Evolutionary conservation across 768 basidiomycete genomes (phyloP).

Genomic region (Hygrocybe punicea): DNA sequence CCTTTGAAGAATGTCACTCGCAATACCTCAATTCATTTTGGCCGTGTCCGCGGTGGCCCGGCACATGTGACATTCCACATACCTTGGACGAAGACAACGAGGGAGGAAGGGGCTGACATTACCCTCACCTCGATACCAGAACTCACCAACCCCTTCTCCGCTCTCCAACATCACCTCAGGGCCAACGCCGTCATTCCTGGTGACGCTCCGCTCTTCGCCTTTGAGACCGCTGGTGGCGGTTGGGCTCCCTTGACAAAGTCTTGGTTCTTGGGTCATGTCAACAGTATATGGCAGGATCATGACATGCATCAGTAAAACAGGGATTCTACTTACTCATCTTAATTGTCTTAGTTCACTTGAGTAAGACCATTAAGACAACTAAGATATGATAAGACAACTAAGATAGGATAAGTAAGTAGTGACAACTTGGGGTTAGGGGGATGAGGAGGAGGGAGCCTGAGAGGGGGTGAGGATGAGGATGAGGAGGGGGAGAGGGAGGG

Average conservation of each 20-base stretch:
- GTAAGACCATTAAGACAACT: no score
- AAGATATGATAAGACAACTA: no score
- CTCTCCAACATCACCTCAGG: conserved; percentile 22
- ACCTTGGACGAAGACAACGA: conserved; percentile 37
- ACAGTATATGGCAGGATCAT: conserved; percentile 11
- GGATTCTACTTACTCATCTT: no score
- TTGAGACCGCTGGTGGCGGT: neutral
- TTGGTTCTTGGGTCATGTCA: conserved; percentile 11
- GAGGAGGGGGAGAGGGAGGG: no score
- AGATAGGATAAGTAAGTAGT: no score
- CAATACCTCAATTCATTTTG: neutral
- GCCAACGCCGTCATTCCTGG: conserved; percentile 16
- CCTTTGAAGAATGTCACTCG: conserved; percentile 14
- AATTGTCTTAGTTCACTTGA: no score
- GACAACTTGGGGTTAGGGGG: no score
- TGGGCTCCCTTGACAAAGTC: conserved; percentile 10
- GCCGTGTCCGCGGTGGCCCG: neutral
- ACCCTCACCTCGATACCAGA: conserved; percentile 18
- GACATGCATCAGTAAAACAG: no score
- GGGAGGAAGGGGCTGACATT: conserved; percentile 23
- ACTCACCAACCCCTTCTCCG: conserved; percentile 14
- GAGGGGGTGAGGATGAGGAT: no score
- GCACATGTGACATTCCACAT: conserved; percentile 26
- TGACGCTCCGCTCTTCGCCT: conserved; percentile 16
- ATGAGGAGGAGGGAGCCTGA: no score